Conservation (phyloP, 306 rosid species). For the Quercus rubra region DNA sequence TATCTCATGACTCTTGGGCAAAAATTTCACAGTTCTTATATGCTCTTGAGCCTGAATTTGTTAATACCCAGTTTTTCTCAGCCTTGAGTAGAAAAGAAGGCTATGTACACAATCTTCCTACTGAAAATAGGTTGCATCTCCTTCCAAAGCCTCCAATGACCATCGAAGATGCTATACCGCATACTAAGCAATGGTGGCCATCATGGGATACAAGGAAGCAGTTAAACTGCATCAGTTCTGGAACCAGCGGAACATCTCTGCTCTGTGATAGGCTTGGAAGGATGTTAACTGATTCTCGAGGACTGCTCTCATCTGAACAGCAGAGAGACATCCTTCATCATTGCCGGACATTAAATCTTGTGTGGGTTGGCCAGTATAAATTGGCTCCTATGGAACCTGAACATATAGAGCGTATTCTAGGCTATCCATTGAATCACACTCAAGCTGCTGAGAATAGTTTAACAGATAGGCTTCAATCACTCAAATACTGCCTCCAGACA, state of each 20-base stretch:
- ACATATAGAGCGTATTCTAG: constrained; percentile 62
- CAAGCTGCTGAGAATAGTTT: constrained; percentile 36
- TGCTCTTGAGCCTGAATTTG: constrained; percentile 73
- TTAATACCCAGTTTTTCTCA: constrained; percentile 58
- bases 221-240: constrained; percentile 57
- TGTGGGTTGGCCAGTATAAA: constrained; percentile 67
- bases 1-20: constrained; percentile 60
- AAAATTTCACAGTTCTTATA: constrained; percentile 75
- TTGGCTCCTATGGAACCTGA: constrained; percentile 63
- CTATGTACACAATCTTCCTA: constrained; percentile 86
- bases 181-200: constrained; percentile 85
- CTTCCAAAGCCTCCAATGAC: constrained; percentile 67
- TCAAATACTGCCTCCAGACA: constrained; percentile 76
- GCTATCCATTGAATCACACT: constrained; percentile 77
- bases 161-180: constrained; percentile 64
- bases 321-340: constrained; percentile 63
- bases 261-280: constrained; percentile 62
- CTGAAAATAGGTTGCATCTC: constrained; percentile 60
- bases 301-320: constrained; percentile 47
- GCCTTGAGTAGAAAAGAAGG: constrained; percentile 81
- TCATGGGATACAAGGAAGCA: constrained; percentile 84
- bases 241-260: constrained; percentile 49
- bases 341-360: constrained; percentile 58
- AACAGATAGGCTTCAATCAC: constrained; percentile 54
- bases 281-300: constrained; percentile 43